Conservation (phyloP, 2,329 filamentous ascomycete species). For the Fusarium secorum region DNA sequence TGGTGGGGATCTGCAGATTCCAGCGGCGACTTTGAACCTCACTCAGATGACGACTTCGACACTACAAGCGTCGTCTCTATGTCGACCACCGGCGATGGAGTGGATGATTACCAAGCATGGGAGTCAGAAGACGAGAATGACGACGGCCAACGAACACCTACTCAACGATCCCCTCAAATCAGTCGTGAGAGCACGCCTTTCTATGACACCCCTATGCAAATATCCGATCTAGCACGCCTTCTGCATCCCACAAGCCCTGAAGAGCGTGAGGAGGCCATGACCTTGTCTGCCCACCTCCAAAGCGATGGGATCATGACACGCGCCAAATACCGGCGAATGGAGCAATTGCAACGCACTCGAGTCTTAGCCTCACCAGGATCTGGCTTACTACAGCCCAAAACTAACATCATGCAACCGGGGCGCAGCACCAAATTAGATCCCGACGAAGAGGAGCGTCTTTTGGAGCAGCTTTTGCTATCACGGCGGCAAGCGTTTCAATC, state of each 20-base stretch:
- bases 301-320: slow-evolving; percentile 80
- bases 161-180: slow-evolving; percentile 63
- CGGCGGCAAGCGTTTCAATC: slow-evolving; percentile 49
- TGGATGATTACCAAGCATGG: slow-evolving; percentile 58
- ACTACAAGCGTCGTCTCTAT: slow-evolving; percentile 80
- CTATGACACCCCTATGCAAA: slow-evolving; percentile 69
- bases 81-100: slow-evolving; percentile 52
- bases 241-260: slow-evolving; percentile 81
- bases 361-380: slow-evolving; percentile 56
- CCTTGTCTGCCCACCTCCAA: slow-evolving; percentile 81
- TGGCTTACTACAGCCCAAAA: slow-evolving; percentile 25
- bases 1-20: slow-evolving; percentile 85
- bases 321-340: slow-evolving; percentile 73
- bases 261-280: slow-evolving; percentile 80
- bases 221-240: slow-evolving; percentile 76
- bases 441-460: slow-evolving; percentile 67
- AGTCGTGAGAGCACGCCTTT: slow-evolving; percentile 64
- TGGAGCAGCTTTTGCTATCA: slow-evolving; percentile 67
- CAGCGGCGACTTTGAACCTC: slow-evolving; percentile 78
- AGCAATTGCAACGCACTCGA: slow-evolving; percentile 73
- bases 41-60: slow-evolving; percentile 68
- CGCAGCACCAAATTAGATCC: slow-evolving; percentile 55
- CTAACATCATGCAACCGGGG: slow-evolving; percentile 13
- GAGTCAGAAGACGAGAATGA: slow-evolving; percentile 54
- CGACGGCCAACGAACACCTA: slow-evolving; percentile 74